Evolutionary conservation across 352 stramenopile genomes (phyloP), one percentile per base, ranked within the genome.

Genomic region (Pythium oligandrum): DNA sequence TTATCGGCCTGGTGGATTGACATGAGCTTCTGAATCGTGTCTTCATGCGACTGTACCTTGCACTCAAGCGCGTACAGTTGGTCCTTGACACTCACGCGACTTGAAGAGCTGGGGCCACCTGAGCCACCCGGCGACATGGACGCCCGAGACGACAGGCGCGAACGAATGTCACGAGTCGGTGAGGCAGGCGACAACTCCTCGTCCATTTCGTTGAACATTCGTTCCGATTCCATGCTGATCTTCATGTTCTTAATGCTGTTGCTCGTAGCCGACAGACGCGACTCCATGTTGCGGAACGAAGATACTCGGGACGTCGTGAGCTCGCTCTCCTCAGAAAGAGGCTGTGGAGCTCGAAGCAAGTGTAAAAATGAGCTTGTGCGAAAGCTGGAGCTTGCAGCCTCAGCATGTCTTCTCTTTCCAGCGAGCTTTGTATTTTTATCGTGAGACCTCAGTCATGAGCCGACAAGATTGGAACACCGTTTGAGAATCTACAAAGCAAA

Each of bases 11-110:
- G 79, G 64, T 92, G 81, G 58, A 88, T 87, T 47, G 78, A 82
- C 71, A 89, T 89, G 48, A 92, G 64, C 58, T 92, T 88, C 47
- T 89, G 78, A 55, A 92, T 89, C 56, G 78, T 87, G 63, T 92
- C 78, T 55, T 90, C 77, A 53, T 92, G 81, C 3, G 75, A 85
- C 57, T 86, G 75, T 54, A 88, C 76, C 51, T 88, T 89, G 70
- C 77, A 87, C 53, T 88, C 78, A 43, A 92, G 75, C 33, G 71
- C 66, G 52, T 88, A 86, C 12, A 92, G 65, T 55, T 92, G 82
- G 57, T 92, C 82, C 53, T 89, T 89, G 61, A 92, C 79, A 54
- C 79, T 88, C 51, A 87, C 65, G 47, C 82, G 75, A 17, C 10
- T 60, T 30, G 44, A 40, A 9, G 45, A 35, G 38, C 42, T 37